phyloP scores from a whole-genome alignment of 73 alveolate genomes.

The Blepharisma stoltei region DNA sequence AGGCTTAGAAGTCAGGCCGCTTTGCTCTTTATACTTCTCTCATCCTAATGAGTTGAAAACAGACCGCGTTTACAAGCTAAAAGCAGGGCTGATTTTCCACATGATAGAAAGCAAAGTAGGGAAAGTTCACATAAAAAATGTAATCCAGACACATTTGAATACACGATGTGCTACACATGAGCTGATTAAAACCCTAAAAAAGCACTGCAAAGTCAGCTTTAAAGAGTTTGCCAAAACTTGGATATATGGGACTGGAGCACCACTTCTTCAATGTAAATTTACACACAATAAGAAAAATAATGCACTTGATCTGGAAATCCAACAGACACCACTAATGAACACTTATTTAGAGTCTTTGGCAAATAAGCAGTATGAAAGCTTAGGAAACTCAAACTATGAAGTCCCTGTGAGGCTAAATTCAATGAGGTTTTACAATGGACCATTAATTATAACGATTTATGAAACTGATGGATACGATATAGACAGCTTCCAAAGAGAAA shows the following conservation, averaged over 20 bases:
- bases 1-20: conserved; percentile 52
- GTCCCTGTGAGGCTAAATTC: conserved; percentile 39
- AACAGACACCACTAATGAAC: conserved; percentile 27
- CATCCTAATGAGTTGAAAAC: conserved; percentile 48
- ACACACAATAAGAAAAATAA: conserved; percentile 48
- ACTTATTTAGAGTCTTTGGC: conserved; percentile 29
- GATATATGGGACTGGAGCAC: conserved; percentile 51
- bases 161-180: conserved; percentile 28
- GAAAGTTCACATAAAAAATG: conserved; percentile 37
- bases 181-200: conserved; percentile 36
- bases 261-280: conserved; percentile 37
- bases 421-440: conserved; percentile 45
- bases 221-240: conserved; percentile 45
- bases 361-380: not conserved
- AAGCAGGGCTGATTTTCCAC: conserved; percentile 48
- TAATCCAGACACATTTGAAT: conserved; percentile 26
- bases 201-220: conserved; percentile 39
- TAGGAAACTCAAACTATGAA: conserved; percentile 14
- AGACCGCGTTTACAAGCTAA: conserved; percentile 14
- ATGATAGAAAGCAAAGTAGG: conserved; percentile 52
- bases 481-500: conserved; percentile 35
- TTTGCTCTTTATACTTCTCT: conserved; percentile 27
- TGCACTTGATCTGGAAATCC: conserved; percentile 37
- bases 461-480: conserved; percentile 66
- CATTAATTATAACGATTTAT: conserved; percentile 44